Base-by-base conservation (phyloP, 768 basidiomycete genomes). In the Suillus plorans region DNA sequence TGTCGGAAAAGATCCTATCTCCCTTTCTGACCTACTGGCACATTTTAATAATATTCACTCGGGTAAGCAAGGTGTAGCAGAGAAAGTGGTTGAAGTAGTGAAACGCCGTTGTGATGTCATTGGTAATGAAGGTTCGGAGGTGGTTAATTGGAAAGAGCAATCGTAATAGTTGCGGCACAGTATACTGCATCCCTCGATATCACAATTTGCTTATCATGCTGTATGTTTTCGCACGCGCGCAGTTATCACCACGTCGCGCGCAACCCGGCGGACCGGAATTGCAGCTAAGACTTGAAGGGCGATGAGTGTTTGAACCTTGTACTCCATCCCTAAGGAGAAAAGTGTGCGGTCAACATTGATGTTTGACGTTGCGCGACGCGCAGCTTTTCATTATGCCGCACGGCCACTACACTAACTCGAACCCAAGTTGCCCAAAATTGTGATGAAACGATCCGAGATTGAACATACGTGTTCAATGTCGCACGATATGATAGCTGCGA, bases 81-180 rank as follows among this genome's bases (percentile, higher is more conserved):
- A 89, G 70, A 97, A 95, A 78, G 80, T 97, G 25, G 68, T 85
- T 42, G 94, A 95, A 68, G 86, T 97, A 56, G 83, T 91, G 14
- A 72, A 79, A 63, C 88, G 94, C 69, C 84, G 80, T 70, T 94
- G 92, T 70, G 80, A 83, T 47, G 74, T 86, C 49, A 80, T 85
- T 22, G 83, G 86, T 68, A 86, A 87, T 68, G 80, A 81, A 60
- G 74, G 74, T n/a, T 64, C 45, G 59, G 66, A 61, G 55, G 64
- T 58, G 9, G 73, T 74, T 22, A 60, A 49, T 56, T 78, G 66
- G 70, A 71, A 65, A 42, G 70, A 71, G 65, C 44, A 67, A 28
- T 28, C 9, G 60, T 76, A 31, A 28, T 31, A 25, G 22, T 39
- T 39, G 36, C 8, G 37, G 37, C 37, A 58, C 57, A 25, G 56